Base-by-base conservation (phyloP, 2,329 filamentous ascomycete species). In the Colletotrichum costaricense region DNA sequence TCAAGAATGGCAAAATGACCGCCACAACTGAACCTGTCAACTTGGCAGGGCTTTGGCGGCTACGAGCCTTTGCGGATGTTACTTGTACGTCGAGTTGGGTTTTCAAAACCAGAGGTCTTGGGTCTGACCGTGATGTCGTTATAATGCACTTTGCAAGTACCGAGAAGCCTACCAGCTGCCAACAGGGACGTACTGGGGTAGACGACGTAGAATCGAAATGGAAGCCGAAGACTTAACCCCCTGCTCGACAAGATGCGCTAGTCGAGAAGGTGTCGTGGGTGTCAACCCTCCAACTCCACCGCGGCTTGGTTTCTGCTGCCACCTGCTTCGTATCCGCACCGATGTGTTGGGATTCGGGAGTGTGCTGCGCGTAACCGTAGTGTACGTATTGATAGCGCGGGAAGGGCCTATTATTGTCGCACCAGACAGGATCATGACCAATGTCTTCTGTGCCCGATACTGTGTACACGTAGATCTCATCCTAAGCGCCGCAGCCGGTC, bases 251-350 rank as follows among this genome's bases (percentile, higher is more conserved):
- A 64, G 33, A 38, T 60, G 67, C 69, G 63, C 46, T 65, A 65
- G 49, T 7, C 7, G 49, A 56, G 30, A 22, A 42, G 63, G 63
- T 57, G 24, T 28, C 63, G 33, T 42, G 38, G 38, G 33, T 35
- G 33, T 35, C 33, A 69, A 60, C 54, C 55, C 24, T 64, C 58
- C 54, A 38, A 49, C 57, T 57, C 70, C 60, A 70, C 70, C 30
- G 22, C 38, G 66, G 67, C 30, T 35, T 64, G 22, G 56, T 35
- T 66, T 70, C 71, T 66, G 62, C 60, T 65, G 22, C 22, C 22
- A 24, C 22, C 22, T 24, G 67, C 71, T 62, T 73, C 71, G 71
- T 62, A 73, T 70, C 67, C 56, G 71, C 67, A 70, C 56, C 62
- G 67, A 66, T 52, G 70, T 69, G 54, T 59, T 55, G 46, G 54